Evolutionary conservation across 2,329 filamentous ascomycete species (phyloP), one percentile per base, ranked within the genome.

Genomic region (Alternaria brassicae): DNA sequence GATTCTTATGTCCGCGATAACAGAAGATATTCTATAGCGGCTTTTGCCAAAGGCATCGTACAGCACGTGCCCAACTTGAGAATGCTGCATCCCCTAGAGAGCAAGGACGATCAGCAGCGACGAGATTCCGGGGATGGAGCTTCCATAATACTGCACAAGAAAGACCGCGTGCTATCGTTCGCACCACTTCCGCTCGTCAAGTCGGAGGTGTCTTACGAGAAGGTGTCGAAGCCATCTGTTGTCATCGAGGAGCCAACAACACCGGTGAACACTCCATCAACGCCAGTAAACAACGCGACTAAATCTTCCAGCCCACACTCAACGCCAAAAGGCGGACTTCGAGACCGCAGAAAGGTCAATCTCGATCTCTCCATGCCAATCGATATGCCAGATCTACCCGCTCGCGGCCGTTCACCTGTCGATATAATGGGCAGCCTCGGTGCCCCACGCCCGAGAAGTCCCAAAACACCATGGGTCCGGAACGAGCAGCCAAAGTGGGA

Each of bases 341-440:
- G 71, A 56, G 70, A 70, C 21, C 70, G 74, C 34, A 66, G 74
- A 44, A 70, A 72, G 17, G 51, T 75, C 15, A 66, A 67, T 6
- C 58, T 76, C 30, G 71, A 72, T 40, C 62, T 77, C 13, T 67
- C 64, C 8, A 59, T 76, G 36, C 73, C 73, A 15, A 48, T 56
- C 1, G 53, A 61, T 21, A 48, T 71, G 2, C 63, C 66, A 32
- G 54, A 67, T 34, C 45, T 74, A 9, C 71, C 71, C 37, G 40
- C 67, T 47, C 69, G 63, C 21, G 57, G 56, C 34, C 58, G 67
- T 34, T 51, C 49, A 19, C 65, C 63, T n/a, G 47, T 56, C 4
- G 37, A 23, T 10, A 36, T 63, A 1, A 15, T 65, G n/a, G 64
- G 55, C 23, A 69, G 56, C 39, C 45, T 73, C 41, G 65, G 60